Base-by-base conservation (phyloP, 2,329 filamentous ascomycete species). In the Ascochyta clinopodiicola region DNA sequence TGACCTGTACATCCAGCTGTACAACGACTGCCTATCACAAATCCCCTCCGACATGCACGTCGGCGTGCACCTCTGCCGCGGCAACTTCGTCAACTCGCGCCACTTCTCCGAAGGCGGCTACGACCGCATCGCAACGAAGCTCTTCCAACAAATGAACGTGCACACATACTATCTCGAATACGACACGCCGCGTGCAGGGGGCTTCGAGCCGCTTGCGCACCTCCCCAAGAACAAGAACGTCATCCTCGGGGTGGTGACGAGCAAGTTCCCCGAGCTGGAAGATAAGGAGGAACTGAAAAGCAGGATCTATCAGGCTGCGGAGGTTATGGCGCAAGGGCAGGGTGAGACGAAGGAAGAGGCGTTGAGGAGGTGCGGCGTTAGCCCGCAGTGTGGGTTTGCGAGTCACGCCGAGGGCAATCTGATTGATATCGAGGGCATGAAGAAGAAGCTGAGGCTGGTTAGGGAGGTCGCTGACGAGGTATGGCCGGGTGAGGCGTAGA, bases 361-460 rank as follows among this genome's bases (percentile, higher is more conserved):
- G 0, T 78, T 92, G 31, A 82, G 86, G 75, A 83, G 86, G 60
- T 76, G 91, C 34, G 68, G 68, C 10, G 62, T 71, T 8, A 66
- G 64, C 39, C 67, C 64, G 36, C 67, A 70, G 59, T 70, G 67
- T 53, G 67, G 67, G 12, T 70, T 70, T 75, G 89, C 88, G 37
- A 90, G 86, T 34, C 88, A 92, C 70, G 85, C 87, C 63, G 85
- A 82, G 63, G 89, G 88, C 0, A 91, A 92, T 68, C 82, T 86
- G 15, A 80, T 92, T 53, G 82, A 81, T 40, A 77, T 84, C 54
- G 83, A 88, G 34, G 88, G 88, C 50, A 87, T 91, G 86, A 84
- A 84, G 76, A 84, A 81, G 72, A 92, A 92, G 78, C 76, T 92
- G 67, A 78, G 81, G 62, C 75, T 92, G 51, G 87, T 91, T n/a